Evolutionary conservation across 2,329 filamentous ascomycete genomes (phyloP), one percentile per base, ranked within the genome.

Genomic region (Nemania sp.): DNA sequence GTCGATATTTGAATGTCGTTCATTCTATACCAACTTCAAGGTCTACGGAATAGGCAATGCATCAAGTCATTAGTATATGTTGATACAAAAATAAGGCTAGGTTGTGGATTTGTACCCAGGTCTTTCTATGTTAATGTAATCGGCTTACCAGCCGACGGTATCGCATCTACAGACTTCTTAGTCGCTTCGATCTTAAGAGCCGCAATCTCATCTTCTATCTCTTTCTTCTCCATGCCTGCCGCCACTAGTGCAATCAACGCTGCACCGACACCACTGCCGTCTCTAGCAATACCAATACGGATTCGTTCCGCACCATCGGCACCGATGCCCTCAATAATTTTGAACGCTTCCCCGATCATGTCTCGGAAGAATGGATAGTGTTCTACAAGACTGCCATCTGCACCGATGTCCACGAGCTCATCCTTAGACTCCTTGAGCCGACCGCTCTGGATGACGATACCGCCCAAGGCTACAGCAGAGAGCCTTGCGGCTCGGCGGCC

Each of bases 271-370:
- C 93, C 96, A 71, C 92, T 96, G 55, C 96, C 96, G 79, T 99
- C 96, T 85, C 97, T 98, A 70, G 96, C 96, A 76, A 98, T 96
- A 24, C 95, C 96, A 76, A 99, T 98, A 65, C 93, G 88, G 72
- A 99, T 92, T 81, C 90, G 92, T 82, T 92, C 91, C 72, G 97
- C 94, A 11, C 94, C 94, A 65, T 87, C 84, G 53, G 85, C 82
- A 4, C 95, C 95, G 74, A 98, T 92, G 69, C 91, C 89, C 18
- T 93, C 87, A 61, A 97, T 89, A 64, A 88, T 89, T 57, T 89
- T 84, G 67, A 98, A 85, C 6, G 93, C 93, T 77, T 97, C 92
- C 70, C 94, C 88, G 70, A 98, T 92, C 84, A 96, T 92, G 64
- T 92, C 90, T 72, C 96, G 90, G 82, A 98, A 99, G 77, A 90